These are phyloP conservation scores for Eimeria maxima DNA, from an alignment of 169 alveolate species.

Conservation along the genomic window DNA sequence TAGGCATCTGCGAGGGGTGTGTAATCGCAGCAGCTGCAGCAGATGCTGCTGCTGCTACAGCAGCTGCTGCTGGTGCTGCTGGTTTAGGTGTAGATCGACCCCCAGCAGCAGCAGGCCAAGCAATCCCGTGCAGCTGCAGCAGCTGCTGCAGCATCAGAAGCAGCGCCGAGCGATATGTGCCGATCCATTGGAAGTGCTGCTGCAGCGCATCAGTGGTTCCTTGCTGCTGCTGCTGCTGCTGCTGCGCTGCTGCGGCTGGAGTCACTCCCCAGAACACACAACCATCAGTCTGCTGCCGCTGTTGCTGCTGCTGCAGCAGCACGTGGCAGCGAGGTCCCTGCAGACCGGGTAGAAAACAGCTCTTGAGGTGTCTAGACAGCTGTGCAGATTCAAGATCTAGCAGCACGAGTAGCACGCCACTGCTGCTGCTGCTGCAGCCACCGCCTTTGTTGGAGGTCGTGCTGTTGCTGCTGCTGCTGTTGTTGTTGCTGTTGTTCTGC, in stretches of 20 bases:
- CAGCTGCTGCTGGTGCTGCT: constrained; percentile 39
- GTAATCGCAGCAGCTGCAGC: constrained; percentile 18
- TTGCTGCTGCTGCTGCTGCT: constrained; percentile 22
- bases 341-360: constrained; percentile 43
- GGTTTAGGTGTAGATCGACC: constrained; percentile 10
- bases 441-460: constrained; percentile 1
- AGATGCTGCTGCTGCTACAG: constrained; percentile 49
- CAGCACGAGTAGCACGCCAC: constrained; percentile 49
- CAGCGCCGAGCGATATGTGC: constrained; percentile 36
- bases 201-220: background rate
- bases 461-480: background rate
- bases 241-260: constrained; percentile 13
- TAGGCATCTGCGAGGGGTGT: background rate
- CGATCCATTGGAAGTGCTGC: constrained; percentile 53
- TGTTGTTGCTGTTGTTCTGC: no score
- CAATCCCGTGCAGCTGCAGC: constrained; percentile 49
- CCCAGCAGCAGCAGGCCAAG: constrained; percentile 19
- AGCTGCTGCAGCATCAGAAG: constrained; percentile 68
- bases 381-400: constrained; percentile 23
- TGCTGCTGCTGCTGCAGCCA: constrained; percentile 33
- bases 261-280: constrained; percentile 18
- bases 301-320: constrained; percentile 67
- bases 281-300: background rate
- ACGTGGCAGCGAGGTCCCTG: constrained; percentile 41
- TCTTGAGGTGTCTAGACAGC: constrained; percentile 70